Evolutionary conservation across 805 yeast species (phyloP).

Genomic region (Lachancea dasiensis): DNA sequence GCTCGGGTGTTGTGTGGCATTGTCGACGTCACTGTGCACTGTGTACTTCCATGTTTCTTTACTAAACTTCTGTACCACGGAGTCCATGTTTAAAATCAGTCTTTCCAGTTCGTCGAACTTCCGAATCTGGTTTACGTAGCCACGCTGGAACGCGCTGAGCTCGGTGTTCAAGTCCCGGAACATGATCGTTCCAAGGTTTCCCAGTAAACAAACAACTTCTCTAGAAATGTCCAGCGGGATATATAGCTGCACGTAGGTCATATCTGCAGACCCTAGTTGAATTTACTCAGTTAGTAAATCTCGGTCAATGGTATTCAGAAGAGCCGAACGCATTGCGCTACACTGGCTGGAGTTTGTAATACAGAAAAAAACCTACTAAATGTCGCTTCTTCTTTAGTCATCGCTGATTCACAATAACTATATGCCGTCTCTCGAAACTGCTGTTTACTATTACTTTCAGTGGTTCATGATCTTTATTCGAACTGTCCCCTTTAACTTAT

Average conservation of each 20-base stretch:
- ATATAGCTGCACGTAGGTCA: slow-evolving; percentile 89
- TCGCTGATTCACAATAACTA: slow-evolving; percentile 6
- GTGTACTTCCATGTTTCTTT: slow-evolving; percentile 33
- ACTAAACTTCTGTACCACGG: slow-evolving; percentile 43
- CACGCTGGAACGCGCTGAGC: slow-evolving; percentile 81
- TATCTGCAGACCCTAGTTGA: slow-evolving; percentile 76
- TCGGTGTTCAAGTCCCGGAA: slow-evolving; percentile 81
- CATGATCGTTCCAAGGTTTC: slow-evolving; percentile 80
- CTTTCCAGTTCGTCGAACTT: slow-evolving; percentile 76
- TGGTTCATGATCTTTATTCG: no score
- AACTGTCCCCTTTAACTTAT: slow-evolving; percentile 2
- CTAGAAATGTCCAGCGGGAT: slow-evolving; percentile 80
- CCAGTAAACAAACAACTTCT: slow-evolving; percentile 75
- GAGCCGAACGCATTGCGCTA: no score
- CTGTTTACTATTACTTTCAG: no score
- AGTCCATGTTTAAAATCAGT: slow-evolving; percentile 50
- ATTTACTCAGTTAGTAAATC: slow-evolving; percentile 1
- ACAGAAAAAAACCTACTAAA: slow-evolving; percentile 30
- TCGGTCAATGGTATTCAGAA: background rate
- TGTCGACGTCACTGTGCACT: slow-evolving; percentile 29
- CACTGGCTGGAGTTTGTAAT: no score
- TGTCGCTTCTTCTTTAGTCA: slow-evolving; percentile 36
- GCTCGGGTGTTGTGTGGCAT: slow-evolving; percentile 17
- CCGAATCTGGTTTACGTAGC: slow-evolving; percentile 82
- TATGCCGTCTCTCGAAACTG: background rate